Base-by-base conservation (phyloP, 371 early-diverging fungal species). In the Smittium culicis region DNA sequence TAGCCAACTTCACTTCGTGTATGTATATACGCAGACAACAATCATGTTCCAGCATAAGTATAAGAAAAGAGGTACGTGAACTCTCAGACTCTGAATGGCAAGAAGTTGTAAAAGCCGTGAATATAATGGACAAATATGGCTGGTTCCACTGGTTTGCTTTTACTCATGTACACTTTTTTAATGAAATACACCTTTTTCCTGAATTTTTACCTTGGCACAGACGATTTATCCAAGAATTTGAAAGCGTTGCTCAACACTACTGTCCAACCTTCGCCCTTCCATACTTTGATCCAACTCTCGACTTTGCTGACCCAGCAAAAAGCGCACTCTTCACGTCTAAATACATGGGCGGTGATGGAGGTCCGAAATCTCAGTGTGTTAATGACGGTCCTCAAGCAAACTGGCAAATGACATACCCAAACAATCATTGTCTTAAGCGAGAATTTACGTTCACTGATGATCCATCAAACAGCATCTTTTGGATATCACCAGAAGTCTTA, bases 221-320 rank as follows among this genome's bases (percentile, higher is more conserved):
- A 27, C 69, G 76, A 59, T 78, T 71, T 60, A 35, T 77, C 25
- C 58, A 56, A 28, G 77, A 77, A 54, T 78, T 77, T 67, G 77
- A 77, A 59, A 30, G 24, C 11, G 56, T 69, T n/a, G 77, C 66
- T 2, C 71, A 69, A 57, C 33, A n/a, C 34, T 70, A 68, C 64
- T 65, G 67, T 65, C 32, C 66, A 33, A 28, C 30, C 29, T 76
- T 77, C 68, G 68, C 32, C 45, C 54, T 77, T 20, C 82, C 82
- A 54, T 82, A 81, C 74, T 82, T 81, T 81, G 77, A 80, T 30
- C 70, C 68, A 64, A 34, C 72, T 54, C 61, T 66, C 5, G 73
- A 75, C 64, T 74, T 57, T 35, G 66, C 63, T 67, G 65, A 73
- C 64, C 75, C 78, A 14, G 63, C 71, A 0, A 66, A 34, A 2